These are phyloP conservation scores for Arachis stenosperma DNA, from an alignment of 306 rosid genomes.

Conservation along the genomic window DNA sequence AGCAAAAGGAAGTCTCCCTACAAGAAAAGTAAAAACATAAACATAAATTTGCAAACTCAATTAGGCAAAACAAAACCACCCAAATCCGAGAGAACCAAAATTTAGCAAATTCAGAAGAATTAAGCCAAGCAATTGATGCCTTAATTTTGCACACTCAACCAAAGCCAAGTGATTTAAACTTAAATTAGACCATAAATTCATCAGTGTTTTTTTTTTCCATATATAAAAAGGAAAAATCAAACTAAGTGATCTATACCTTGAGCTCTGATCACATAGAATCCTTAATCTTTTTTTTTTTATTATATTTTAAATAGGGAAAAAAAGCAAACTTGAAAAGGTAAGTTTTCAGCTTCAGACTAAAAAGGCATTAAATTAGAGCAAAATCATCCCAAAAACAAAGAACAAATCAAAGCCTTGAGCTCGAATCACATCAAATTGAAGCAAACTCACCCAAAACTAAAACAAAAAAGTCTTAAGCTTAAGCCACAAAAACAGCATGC, in stretches of 20 bases:
- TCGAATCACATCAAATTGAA: background rate
- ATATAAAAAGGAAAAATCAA: background rate
- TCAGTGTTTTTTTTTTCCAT: background rate
- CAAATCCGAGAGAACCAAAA: no score
- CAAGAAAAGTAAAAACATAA: background rate
- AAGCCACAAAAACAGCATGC: background rate
- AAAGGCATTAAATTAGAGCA: background rate
- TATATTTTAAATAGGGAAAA: no score
- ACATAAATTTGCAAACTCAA: background rate
- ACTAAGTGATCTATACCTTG: background rate
- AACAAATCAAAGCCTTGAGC: background rate
- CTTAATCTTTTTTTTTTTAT: no score
- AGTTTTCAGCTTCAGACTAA: background rate
- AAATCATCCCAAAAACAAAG: no score
- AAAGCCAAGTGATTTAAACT: background rate
- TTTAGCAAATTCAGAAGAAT: background rate
- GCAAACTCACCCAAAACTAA: background rate
- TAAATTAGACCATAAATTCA: no score
- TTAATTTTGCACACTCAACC: background rate
- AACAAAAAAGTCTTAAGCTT: background rate
- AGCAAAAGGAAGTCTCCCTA: conserved; percentile 93
- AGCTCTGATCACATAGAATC: background rate
- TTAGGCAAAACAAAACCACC: background rate
- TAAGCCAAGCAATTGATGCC: no score
- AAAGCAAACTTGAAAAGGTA: no score